Conservation (phyloP, 2,329 filamentous ascomycete species). For the Arthrinium phaeospermum region DNA sequence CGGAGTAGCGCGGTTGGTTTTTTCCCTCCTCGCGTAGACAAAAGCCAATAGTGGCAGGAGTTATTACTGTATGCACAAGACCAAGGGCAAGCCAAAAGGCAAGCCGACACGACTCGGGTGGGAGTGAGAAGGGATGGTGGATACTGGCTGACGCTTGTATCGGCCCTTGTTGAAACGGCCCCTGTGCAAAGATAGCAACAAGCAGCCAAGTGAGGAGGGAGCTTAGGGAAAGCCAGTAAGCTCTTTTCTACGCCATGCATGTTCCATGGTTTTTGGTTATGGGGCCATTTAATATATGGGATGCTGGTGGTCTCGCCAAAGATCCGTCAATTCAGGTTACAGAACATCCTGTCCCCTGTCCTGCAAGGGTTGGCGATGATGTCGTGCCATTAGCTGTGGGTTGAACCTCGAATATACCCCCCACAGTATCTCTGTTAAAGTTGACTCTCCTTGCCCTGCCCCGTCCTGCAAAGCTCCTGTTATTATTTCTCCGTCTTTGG, state of each 20-base stretch:
- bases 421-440: conserved; percentile 18
- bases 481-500: conserved; percentile 5
- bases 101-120: conserved; percentile 12
- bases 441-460: conserved; percentile 7
- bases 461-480: conserved; percentile 2
- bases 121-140: conserved; percentile 14
- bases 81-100: not conserved
- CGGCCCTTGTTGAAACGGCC: conserved; percentile 17
- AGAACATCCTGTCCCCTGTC: conserved; percentile 14
- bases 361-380: conserved; percentile 16
- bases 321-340: conserved; percentile 21
- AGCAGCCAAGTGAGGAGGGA: conserved; percentile 11
- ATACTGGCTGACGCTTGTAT: conserved; percentile 16
- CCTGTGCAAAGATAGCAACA: conserved; percentile 16
- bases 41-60: not conserved
- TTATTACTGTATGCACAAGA: not conserved
- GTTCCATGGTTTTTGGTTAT: conserved; percentile 11
- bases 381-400: conserved; percentile 17
- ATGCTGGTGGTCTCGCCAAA: conserved; percentile 16
- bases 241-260: conserved; percentile 7
- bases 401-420: conserved; percentile 6
- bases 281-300: conserved; percentile 16
- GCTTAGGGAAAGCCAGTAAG: conserved; percentile 3
- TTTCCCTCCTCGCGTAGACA: not conserved
- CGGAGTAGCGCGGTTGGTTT: not conserved